Base-by-base conservation (phyloP, 352 stramenopile species). In the Globisporangium nodosum region DNA sequence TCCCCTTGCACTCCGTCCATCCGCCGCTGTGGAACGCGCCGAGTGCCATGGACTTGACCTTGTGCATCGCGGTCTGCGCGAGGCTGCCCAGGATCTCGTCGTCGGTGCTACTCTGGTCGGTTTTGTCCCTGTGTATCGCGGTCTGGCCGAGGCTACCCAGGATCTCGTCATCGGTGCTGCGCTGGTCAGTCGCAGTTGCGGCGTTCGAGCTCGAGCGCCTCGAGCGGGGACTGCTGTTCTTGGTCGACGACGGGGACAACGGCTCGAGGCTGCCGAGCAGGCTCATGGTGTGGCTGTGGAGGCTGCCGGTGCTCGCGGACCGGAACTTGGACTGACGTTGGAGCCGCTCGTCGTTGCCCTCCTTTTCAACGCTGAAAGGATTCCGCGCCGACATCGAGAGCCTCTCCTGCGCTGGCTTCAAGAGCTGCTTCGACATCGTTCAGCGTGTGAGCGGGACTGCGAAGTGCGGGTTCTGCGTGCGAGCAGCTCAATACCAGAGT, bases 1-100 rank as follows among this genome's bases (percentile, higher is more conserved):
- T 42, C 12, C 30, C 48, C 3, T 58, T 43, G 21, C 45, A 43
- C 53, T 64, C 62, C 9, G 50, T 48, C 48, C 53, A 61, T 21
- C 35, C 52, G 13, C 46, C 56, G 13, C 20, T 24, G 20, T 53
- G 20, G 20, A 49, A 59, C 6, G 62, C 56, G 2, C n/a, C 46
- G 24, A 40, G 54, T 9, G 58, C 31, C 12, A 51, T 53, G 27
- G 42, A 45, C 40, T 54, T 56, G 42, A 71, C 33, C 13, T 61
- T 24, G 4, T 46, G 20, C 49, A 69, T 59, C 7, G 52, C 65
- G 13, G 37, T 40, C 11, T 46, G 53, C 12, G 62, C 62, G 35
- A 72, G 37, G 24, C 49, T 49, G 11, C 39, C 43, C 15, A 72
- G 27, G 30, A 45, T 47, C 16, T 66, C 45, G 33, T 71, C 56